phyloP scores from a whole-genome alignment of 805 yeast species.

The Kluyveromyces lactis region DNA sequence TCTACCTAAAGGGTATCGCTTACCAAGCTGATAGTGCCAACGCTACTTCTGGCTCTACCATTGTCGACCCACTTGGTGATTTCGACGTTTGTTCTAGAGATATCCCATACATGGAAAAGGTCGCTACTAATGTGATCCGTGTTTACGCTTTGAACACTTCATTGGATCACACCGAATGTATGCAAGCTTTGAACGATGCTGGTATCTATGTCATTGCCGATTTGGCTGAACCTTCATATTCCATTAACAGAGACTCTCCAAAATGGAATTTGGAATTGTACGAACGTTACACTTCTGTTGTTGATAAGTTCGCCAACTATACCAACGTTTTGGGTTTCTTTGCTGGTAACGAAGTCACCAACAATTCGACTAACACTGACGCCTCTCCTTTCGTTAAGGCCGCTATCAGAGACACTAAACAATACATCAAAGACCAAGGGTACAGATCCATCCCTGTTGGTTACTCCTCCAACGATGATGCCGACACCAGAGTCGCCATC shows the following conservation, averaged over 20 bases:
- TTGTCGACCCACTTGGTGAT: constrained; percentile 68
- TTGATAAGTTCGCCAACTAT: constrained; percentile 60
- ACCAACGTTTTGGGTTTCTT: constrained; percentile 73
- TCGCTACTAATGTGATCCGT: constrained; percentile 63
- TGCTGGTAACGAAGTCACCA: constrained; percentile 82
- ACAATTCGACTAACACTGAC: constrained; percentile 53
- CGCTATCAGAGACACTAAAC: constrained; percentile 69
- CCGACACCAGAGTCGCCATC: constrained; percentile 51
- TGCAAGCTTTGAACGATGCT: constrained; percentile 57
- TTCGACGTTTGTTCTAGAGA: constrained; percentile 57
- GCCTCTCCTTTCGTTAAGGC: constrained; percentile 81
- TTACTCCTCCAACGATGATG: constrained; percentile 74
- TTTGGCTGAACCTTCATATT: constrained; percentile 55
- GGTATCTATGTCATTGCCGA: constrained; percentile 80
- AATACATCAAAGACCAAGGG: constrained; percentile 50
- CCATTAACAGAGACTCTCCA: constrained; percentile 58
- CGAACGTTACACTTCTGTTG: constrained; percentile 60
- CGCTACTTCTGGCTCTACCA: constrained; percentile 36
- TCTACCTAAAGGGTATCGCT: constrained; percentile 70
- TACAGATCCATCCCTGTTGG: constrained; percentile 74
- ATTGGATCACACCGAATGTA: constrained; percentile 60
- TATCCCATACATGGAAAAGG: constrained; percentile 55
- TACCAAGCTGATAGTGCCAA: constrained; percentile 64
- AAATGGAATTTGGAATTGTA: constrained; percentile 55
- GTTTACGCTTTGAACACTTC: constrained; percentile 66